phyloP scores from a whole-genome alignment of 805 yeast species.

The Candida anglica region DNA sequence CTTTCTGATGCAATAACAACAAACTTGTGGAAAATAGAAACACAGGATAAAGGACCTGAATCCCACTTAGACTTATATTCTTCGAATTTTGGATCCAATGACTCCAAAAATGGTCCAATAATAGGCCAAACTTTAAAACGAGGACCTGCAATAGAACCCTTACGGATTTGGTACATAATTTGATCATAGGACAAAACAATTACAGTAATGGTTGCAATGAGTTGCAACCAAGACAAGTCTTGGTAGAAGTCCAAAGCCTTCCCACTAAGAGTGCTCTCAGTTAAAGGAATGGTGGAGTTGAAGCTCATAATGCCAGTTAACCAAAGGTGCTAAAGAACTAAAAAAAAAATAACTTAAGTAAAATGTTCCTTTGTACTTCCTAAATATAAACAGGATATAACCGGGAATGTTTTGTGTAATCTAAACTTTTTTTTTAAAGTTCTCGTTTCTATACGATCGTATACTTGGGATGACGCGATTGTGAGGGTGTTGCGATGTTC shows the following conservation, averaged over 20 bases:
- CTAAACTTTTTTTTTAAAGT: neutral
- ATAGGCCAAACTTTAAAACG: slow-evolving; percentile 85
- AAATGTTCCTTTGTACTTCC: neutral
- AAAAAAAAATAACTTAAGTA: neutral
- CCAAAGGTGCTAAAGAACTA: neutral
- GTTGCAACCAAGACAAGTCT: slow-evolving; percentile 50
- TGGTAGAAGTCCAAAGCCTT: slow-evolving; percentile 13
- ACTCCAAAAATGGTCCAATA: slow-evolving; percentile 93
- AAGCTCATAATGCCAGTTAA: slow-evolving; percentile 1
- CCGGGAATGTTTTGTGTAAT: neutral
- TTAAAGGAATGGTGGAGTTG: slow-evolving; percentile 4
- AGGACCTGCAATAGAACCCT: slow-evolving; percentile 93
- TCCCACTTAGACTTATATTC: slow-evolving; percentile 92
- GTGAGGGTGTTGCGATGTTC: too few relatives aligned
- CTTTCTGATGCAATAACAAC: slow-evolving; percentile 90
- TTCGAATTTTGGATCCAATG: slow-evolving; percentile 92
- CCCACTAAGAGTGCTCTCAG: slow-evolving; percentile 5
- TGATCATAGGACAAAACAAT: slow-evolving; percentile 63
- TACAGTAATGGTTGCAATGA: slow-evolving; percentile 43
- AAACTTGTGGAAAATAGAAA: slow-evolving; percentile 95
- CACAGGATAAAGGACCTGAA: slow-evolving; percentile 92
- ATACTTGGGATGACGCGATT: too few relatives aligned
- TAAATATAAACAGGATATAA: neutral
- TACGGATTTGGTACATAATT: slow-evolving; percentile 69
- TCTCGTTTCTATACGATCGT: slow-evolving; percentile 1